A percentile compares a stretch with the other conserved stretches of the same genome.
These are phyloP conservation scores for Aspergillus udagawae DNA, from an alignment of 2,329 filamentous ascomycete species.

Conservation along the genomic window DNA sequence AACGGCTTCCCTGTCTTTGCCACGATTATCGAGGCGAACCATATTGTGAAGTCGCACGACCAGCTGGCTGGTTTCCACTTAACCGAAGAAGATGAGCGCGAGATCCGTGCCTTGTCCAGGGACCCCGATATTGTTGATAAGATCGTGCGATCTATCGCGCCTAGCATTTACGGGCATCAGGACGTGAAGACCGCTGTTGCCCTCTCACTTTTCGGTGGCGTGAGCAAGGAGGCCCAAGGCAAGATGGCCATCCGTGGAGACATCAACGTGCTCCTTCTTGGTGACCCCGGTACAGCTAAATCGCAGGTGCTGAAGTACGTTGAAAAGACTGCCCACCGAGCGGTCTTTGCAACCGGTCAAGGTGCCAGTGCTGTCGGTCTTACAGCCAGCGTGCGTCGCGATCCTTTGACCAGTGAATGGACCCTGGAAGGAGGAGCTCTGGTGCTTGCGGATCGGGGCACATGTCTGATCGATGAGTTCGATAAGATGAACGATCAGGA, in stretches of 20 bases:
- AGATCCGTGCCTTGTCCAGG: conserved; percentile 80
- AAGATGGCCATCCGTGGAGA: conserved; percentile 90
- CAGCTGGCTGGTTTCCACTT: conserved; percentile 94
- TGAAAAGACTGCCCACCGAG: conserved; percentile 93
- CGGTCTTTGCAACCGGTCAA: conserved; percentile 96
- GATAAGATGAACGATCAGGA: conserved; percentile 99
- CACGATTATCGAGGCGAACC: conserved; percentile 95
- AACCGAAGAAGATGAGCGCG: conserved; percentile 89
- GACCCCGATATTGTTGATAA: conserved; percentile 92
- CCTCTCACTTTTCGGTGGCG: conserved; percentile 88
- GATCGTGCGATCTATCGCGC: conserved; percentile 87
- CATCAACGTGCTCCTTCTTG: conserved; percentile 94
- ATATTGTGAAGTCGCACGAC: conserved; percentile 94
- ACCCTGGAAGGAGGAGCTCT: conserved; percentile 93
- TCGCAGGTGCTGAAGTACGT: conserved; percentile 97
- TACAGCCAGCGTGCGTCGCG: conserved; percentile 90
- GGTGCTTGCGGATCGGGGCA: conserved; percentile 90
- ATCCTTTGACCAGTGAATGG: conserved; percentile 95
- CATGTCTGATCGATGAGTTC: conserved; percentile 96
- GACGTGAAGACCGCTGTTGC: conserved; percentile 98
- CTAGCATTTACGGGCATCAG: conserved; percentile 93
- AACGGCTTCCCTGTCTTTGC: conserved; percentile 98
- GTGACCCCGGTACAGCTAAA: conserved; percentile 96
- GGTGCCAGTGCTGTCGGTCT: conserved; percentile 96
- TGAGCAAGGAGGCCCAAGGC: conserved; percentile 85